Evolutionary conservation across 495 filamentous ascomycete species (phyloP).

Genomic region (Evansstolkia leycettana): DNA sequence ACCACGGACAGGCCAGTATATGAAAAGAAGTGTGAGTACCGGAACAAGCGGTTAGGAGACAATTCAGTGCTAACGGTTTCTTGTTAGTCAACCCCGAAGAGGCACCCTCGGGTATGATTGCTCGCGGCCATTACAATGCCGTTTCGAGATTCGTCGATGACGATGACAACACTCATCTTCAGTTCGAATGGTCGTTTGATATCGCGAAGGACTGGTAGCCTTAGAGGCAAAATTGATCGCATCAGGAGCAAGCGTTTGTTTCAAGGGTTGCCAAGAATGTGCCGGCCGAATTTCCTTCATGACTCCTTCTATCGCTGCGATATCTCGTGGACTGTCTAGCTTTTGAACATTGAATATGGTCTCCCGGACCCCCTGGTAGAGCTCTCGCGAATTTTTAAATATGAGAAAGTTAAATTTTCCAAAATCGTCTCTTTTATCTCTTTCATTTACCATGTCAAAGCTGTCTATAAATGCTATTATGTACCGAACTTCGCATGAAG

Average conservation of each 20-base stretch:
- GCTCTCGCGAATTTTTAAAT: no score
- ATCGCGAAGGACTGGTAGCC: conserved; percentile 82
- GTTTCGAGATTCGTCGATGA: conserved; percentile 84
- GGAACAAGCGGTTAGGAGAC: no score
- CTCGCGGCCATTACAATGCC: conserved; percentile 76
- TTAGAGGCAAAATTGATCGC: conserved; percentile 9
- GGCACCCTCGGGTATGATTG: conserved; percentile 79
- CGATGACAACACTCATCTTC: conserved; percentile 71
- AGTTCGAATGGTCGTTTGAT: conserved; percentile 89
- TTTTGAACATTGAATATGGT: no score
- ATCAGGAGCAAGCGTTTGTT: conserved; percentile 21
- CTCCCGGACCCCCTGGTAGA: no score
- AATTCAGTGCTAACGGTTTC: not conserved
- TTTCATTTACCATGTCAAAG: no score
- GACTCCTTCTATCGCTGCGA: not conserved
- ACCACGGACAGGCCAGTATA: conserved; percentile 73
- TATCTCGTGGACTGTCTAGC: no score
- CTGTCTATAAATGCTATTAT: conserved; percentile 1
- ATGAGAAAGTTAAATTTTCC: no score
- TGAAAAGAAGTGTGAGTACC: conserved; percentile 74
- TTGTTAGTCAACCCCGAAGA: conserved; percentile 70
- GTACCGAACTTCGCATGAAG: conserved; percentile 24
- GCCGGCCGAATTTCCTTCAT: conserved; percentile 22
- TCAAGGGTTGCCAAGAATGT: conserved; percentile 4
- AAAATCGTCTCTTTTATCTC: no score